phyloP scores from a whole-genome alignment of 257 asterid genomes.

The Cordia subcordata region DNA sequence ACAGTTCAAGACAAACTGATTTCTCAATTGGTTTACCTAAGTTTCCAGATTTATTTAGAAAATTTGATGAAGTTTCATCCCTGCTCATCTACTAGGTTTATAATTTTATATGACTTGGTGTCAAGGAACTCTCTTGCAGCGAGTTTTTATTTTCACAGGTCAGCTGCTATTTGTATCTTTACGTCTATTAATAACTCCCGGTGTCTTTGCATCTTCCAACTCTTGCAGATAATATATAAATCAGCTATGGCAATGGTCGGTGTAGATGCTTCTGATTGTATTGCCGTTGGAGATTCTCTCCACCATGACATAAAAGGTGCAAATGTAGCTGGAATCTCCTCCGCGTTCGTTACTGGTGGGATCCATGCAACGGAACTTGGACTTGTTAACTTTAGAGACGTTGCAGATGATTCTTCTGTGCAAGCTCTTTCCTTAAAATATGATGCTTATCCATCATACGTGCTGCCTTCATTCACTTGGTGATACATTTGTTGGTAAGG shows the following conservation, averaged over 20 bases:
- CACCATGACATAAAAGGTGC: conserved; percentile 98
- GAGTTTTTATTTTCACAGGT: neutral
- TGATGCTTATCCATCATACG: conserved; percentile 69
- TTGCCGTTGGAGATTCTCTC: conserved; percentile 91
- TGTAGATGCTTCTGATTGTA: conserved; percentile 64
- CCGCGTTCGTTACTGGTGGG: conserved; percentile 70
- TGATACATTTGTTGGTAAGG: conserved; percentile 20
- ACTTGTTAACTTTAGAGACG: conserved; percentile 58
- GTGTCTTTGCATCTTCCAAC: neutral
- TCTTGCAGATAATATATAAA: conserved; percentile 64
- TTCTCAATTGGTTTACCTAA: too few relatives aligned
- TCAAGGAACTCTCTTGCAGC: neutral
- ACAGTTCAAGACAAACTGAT: too few relatives aligned
- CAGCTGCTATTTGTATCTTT: neutral
- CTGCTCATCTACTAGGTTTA: too few relatives aligned
- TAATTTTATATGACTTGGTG: too few relatives aligned
- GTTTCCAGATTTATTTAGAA: too few relatives aligned
- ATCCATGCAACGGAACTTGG: conserved; percentile 86
- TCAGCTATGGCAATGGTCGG: conserved; percentile 74
- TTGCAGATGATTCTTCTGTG: conserved; percentile 48
- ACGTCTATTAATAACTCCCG: neutral
- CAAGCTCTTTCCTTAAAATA: conserved; percentile 51
- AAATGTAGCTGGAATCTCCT: conserved; percentile 59
- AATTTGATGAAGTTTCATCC: too few relatives aligned
- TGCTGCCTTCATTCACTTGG: conserved; percentile 87